Conservation (phyloP, 2,329 filamentous ascomycete species). For the Diplodia corticola region DNA sequence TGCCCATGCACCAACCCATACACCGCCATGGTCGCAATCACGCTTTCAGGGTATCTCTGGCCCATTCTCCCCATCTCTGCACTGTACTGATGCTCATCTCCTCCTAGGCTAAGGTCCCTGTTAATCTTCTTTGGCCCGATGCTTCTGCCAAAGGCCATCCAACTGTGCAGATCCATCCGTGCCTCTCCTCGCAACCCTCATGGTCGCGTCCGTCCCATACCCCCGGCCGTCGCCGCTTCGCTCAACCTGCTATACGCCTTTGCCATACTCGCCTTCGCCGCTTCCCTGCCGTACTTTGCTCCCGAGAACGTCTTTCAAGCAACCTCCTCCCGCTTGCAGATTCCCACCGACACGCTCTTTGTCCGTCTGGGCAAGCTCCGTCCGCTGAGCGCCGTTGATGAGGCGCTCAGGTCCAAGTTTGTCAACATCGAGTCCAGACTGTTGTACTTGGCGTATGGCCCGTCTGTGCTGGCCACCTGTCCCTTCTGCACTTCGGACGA, state of each 20-base stretch:
- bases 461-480: constrained; percentile 70
- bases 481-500: constrained; percentile 76
- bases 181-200: constrained; percentile 44
- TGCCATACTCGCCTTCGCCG: constrained; percentile 55
- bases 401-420: constrained; percentile 66
- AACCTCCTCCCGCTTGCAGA: constrained; percentile 81
- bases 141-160: constrained; percentile 65
- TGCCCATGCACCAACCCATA: not conserved
- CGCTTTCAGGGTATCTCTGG: constrained; percentile 17
- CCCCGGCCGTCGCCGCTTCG: constrained; percentile 56
- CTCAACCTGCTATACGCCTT: constrained; percentile 61
- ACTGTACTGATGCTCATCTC: not conserved
- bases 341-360: constrained; percentile 82
- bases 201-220: constrained; percentile 57
- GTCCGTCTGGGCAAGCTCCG: constrained; percentile 63
- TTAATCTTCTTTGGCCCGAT: constrained; percentile 66
- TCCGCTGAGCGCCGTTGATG: constrained; percentile 61
- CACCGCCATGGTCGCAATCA: constrained; percentile 4
- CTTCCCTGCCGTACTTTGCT: constrained; percentile 66
- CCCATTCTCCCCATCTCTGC: not conserved
- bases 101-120: constrained; percentile 32
- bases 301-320: constrained; percentile 79
- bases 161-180: constrained; percentile 61
- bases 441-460: constrained; percentile 82
- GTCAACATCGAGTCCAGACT: constrained; percentile 65